Percentiles rank a stretch among this genome's conserved stretches.
Conservation (phyloP, 805 yeast genomes). For the Diddensiella transvaalensis region DNA sequence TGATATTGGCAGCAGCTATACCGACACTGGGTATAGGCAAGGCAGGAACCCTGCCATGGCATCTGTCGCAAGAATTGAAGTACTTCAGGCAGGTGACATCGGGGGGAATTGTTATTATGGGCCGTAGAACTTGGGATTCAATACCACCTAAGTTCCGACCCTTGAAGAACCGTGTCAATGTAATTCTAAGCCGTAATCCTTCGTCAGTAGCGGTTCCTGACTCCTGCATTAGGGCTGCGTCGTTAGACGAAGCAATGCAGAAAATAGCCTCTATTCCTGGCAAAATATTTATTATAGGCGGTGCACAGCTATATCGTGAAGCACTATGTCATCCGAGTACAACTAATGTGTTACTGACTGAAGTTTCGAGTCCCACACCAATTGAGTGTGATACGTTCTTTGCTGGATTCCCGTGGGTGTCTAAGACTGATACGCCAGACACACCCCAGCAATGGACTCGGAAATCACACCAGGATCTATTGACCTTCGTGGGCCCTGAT, state of each 20-base stretch:
- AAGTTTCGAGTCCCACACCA: slow-evolving; percentile 41
- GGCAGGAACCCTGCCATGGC: slow-evolving; percentile 85
- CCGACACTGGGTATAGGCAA: slow-evolving; percentile 84
- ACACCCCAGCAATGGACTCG: slow-evolving; percentile 28
- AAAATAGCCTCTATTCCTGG: slow-evolving; percentile 33
- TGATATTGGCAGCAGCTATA: slow-evolving; percentile 81
- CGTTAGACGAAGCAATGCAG: slow-evolving; percentile 44
- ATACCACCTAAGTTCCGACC: slow-evolving; percentile 86
- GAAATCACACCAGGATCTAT: slow-evolving; percentile 36
- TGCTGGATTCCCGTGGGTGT: slow-evolving; percentile 26
- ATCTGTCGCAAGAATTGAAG: slow-evolving; percentile 75
- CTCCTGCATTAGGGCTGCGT: slow-evolving; percentile 37
- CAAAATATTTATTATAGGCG: slow-evolving; percentile 82
- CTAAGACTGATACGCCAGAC: neutral
- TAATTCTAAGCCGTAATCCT: slow-evolving; percentile 59
- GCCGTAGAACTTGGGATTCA: slow-evolving; percentile 93
- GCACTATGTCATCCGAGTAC: slow-evolving; percentile 44
- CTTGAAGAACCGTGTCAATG: slow-evolving; percentile 66
- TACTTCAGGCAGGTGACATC: slow-evolving; percentile 77
- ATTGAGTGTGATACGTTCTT: slow-evolving; percentile 73
- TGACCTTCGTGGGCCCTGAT: slow-evolving; percentile 36
- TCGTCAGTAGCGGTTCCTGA: slow-evolving; percentile 7
- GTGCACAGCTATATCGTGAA: slow-evolving; percentile 77
- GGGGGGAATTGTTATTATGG: slow-evolving; percentile 70
- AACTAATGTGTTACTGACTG: slow-evolving; percentile 64